A percentile compares a stretch with the other conserved stretches of the same genome.
phyloP scores from a whole-genome alignment of 257 asterid species.

The Echites panduratus region DNA sequence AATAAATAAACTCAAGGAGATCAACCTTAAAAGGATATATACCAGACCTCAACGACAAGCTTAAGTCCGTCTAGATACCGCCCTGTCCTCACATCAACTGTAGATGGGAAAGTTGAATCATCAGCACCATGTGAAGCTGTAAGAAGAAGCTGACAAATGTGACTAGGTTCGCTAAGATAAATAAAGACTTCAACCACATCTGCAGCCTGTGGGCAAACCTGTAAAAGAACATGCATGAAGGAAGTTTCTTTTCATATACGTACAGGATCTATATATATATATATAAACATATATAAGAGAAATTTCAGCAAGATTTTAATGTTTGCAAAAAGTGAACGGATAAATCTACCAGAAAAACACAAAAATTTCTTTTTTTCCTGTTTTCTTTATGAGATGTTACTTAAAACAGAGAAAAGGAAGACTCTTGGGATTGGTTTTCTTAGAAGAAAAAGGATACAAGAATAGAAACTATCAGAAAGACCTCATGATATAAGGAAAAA shows the following conservation, averaged over 20 bases:
- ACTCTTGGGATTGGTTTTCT: neutral
- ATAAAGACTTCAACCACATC: constrained; percentile 96
- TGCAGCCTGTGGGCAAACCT: constrained; percentile 87
- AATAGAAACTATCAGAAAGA: neutral
- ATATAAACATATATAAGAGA: neutral
- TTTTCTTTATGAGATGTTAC: neutral
- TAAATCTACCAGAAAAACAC: neutral
- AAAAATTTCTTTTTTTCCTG: neutral
- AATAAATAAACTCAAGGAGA: constrained; percentile 21
- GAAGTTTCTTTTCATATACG: constrained; percentile 9
- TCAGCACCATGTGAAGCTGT: constrained; percentile 92
- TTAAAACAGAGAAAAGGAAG: neutral
- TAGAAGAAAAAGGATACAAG: neutral
- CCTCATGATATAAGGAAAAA: neutral
- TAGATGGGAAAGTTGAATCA: constrained; percentile 91
- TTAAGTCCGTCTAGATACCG: constrained; percentile 79
- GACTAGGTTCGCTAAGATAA: constrained; percentile 94
- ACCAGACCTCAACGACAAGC: constrained; percentile 89
- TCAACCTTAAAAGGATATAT: constrained; percentile 31
- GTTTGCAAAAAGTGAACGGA: neutral
- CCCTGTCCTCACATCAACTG: constrained; percentile 94
- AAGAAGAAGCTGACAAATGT: constrained; percentile 89
- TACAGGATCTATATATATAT: neutral
- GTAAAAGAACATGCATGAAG: constrained; percentile 17
- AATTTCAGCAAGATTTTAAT: neutral